These are phyloP conservation scores for Melastoma candidum DNA, from an alignment of 441 rosid species.

Conservation along the genomic window DNA sequence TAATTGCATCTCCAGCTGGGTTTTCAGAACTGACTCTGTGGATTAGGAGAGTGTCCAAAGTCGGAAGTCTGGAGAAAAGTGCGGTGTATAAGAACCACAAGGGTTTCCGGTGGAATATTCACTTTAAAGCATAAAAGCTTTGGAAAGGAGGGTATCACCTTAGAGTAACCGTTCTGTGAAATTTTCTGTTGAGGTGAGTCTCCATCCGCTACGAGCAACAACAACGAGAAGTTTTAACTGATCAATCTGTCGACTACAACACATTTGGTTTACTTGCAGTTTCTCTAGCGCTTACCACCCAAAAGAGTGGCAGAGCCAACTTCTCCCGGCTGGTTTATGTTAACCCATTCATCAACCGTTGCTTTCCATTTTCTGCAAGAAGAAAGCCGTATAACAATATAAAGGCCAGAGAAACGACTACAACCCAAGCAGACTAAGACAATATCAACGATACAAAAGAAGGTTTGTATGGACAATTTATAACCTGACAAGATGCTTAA, in stretches of 20 bases:
- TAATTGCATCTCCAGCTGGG: constrained; percentile 24
- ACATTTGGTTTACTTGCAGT: too few species aligned
- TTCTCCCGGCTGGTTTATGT: constrained; percentile 67
- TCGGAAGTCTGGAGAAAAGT: constrained; percentile 47
- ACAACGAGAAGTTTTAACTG: constrained; percentile 3
- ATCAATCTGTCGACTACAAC: not conserved
- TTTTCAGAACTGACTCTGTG: constrained; percentile 48
- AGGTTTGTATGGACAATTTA: too few species aligned
- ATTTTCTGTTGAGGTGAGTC: constrained; percentile 76
- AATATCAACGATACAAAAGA: too few species aligned
- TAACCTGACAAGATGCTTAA: constrained; percentile 85
- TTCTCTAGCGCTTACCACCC: constrained; percentile 36
- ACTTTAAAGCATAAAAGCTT: constrained; percentile 13
- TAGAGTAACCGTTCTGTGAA: constrained; percentile 56
- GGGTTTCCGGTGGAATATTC: constrained; percentile 16
- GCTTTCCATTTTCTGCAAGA: constrained; percentile 86
- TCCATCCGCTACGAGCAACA: constrained; percentile 48
- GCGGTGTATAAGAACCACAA: constrained; percentile 14
- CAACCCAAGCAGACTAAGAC: too few species aligned
- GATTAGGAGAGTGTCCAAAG: constrained; percentile 56
- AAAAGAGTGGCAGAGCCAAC: constrained; percentile 57
- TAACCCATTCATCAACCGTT: constrained; percentile 94
- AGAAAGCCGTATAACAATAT: not conserved
- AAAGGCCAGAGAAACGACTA: not conserved
- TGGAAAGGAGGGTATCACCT: constrained; percentile 40